Base-by-base conservation (phyloP, 495 filamentous ascomycete genomes). In the Neurospora hispaniola region DNA sequence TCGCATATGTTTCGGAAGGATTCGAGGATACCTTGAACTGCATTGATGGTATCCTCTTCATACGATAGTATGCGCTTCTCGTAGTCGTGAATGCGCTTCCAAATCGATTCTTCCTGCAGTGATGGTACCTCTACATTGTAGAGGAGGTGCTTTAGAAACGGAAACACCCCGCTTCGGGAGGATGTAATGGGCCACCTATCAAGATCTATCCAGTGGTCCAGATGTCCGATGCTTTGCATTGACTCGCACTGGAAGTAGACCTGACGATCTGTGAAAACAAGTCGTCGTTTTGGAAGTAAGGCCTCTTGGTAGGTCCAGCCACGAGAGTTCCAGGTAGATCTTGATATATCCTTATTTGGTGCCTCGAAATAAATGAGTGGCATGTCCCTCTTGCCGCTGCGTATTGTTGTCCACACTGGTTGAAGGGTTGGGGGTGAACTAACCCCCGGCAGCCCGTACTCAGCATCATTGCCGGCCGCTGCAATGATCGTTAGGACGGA, bases 291-390 rank as follows among this genome's bases (percentile, higher is more conserved):
- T 6, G 82, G 79, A 4, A 85, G 73, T 0, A 82, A 31, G 2
- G 70, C 80, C 72, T 85, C 83, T 72, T 85, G 82, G 69, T 76
- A 85, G 0, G 83, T 85, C 83, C 83, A 85, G 10, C 78, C 83
- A 38, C 83, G 70, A 1, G 75, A 79, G 6, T 43, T 40, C 83
- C 81, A 40, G 8, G 9, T 2, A 2, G 9, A 40, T 9, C 1
- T 2, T 8, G 10, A 3, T 10, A 40, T 75, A 16, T 70, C 44
- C n/a, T 23, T 4, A 0, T 46, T 1, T 0, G n/a, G 44, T 46
- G 44, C n/a, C 44, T 46, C n/a, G 1, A 46, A 46, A 10, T 46
- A 10, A 10, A 20, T 9, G 8, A 46, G 9, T 20, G 7, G 42
- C 5, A 43, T 43, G 18, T 1, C 42, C 5, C 14, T 43, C 0